These are phyloP conservation scores for Aspergillus neoniger DNA, from an alignment of 2,329 filamentous ascomycete species.

Conservation along the genomic window DNA sequence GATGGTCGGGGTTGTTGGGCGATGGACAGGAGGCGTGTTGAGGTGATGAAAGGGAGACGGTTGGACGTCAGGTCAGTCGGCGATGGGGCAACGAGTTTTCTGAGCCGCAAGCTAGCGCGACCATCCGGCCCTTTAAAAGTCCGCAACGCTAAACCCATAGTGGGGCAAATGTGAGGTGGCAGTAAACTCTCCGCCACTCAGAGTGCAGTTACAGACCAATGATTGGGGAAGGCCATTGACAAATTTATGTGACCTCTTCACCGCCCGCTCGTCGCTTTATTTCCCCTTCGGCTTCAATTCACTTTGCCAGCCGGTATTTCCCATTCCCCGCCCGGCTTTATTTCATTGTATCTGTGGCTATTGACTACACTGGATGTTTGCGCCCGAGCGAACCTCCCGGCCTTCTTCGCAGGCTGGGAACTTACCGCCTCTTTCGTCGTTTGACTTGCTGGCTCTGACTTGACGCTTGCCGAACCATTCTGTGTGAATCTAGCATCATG, in stretches of 20 bases:
- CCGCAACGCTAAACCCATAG: slow-evolving; percentile 10
- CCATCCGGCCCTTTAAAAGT: slow-evolving; percentile 23
- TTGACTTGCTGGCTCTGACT: not conserved
- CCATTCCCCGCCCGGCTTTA: slow-evolving; percentile 10
- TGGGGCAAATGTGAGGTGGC: slow-evolving; percentile 1
- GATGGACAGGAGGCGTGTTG: slow-evolving; percentile 34
- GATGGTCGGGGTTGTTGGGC: slow-evolving; percentile 41
- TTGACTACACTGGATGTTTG: slow-evolving; percentile 29
- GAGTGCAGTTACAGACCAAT: too few relatives aligned
- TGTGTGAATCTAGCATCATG: slow-evolving; percentile 50
- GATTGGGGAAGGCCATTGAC: slow-evolving; percentile 1
- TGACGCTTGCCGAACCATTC: slow-evolving; percentile 1
- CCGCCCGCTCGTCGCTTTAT: slow-evolving; percentile 25
- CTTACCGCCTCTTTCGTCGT: slow-evolving; percentile 1
- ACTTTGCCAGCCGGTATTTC: slow-evolving; percentile 7
- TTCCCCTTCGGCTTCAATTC: slow-evolving; percentile 11
- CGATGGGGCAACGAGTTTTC: slow-evolving; percentile 45
- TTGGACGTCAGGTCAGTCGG: slow-evolving; percentile 43
- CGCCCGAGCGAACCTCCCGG: slow-evolving; percentile 22
- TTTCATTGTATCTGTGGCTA: slow-evolving; percentile 10
- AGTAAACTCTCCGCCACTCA: slow-evolving; percentile 10
- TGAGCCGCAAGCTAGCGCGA: slow-evolving; percentile 32
- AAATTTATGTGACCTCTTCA: slow-evolving; percentile 24
- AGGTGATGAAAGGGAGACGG: slow-evolving; percentile 46
- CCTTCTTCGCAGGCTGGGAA: slow-evolving; percentile 30